phyloP scores from a whole-genome alignment of 1,284 basidiomycete genomes.

The Neotropicomus parvogracilis region DNA sequence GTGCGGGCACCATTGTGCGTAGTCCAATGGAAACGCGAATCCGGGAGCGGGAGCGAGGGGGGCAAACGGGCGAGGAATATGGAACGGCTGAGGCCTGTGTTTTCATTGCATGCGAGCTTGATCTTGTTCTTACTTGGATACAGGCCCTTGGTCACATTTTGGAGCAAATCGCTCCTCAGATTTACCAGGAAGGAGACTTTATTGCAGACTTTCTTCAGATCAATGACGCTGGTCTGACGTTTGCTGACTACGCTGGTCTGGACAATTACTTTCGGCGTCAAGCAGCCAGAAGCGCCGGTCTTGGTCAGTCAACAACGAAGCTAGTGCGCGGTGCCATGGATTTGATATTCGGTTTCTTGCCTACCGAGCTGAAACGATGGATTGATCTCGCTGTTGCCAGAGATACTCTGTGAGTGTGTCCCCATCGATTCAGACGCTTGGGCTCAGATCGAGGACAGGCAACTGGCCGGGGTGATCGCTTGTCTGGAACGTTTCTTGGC shows the following conservation, averaged over 20 bases:
- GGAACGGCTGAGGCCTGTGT: slow-evolving; percentile 62
- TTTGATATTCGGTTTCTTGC: slow-evolving; percentile 91
- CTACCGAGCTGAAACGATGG: slow-evolving; percentile 81
- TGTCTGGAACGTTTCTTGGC: slow-evolving; percentile 75
- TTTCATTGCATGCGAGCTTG: not conserved
- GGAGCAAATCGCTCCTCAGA: slow-evolving; percentile 71
- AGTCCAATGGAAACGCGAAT: slow-evolving; percentile 62
- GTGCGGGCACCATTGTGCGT: slow-evolving; percentile 73
- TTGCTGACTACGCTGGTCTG: slow-evolving; percentile 93
- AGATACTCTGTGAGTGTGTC: slow-evolving; percentile 69
- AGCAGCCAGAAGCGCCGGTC: slow-evolving; percentile 69
- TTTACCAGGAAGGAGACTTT: slow-evolving; percentile 85
- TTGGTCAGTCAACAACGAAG: slow-evolving; percentile 71
- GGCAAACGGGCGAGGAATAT: slow-evolving; percentile 57
- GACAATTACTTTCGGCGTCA: slow-evolving; percentile 94
- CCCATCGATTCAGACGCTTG: not conserved
- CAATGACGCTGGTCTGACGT: slow-evolving; percentile 84
- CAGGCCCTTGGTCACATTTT: slow-evolving; percentile 77
- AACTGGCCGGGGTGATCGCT: slow-evolving; percentile 82
- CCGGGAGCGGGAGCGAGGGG: slow-evolving; percentile 64
- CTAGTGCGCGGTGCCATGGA: slow-evolving; percentile 88
- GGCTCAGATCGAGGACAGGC: slow-evolving; percentile 44
- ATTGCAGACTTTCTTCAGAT: slow-evolving; percentile 91
- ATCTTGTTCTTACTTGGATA: slow-evolving; percentile 34
- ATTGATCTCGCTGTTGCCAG: slow-evolving; percentile 73